A percentile compares a stretch with the other conserved stretches of the same genome.
Evolutionary conservation across 2,329 filamentous ascomycete genomes (phyloP).

Genomic region (Arthrinium phaeospermum): DNA sequence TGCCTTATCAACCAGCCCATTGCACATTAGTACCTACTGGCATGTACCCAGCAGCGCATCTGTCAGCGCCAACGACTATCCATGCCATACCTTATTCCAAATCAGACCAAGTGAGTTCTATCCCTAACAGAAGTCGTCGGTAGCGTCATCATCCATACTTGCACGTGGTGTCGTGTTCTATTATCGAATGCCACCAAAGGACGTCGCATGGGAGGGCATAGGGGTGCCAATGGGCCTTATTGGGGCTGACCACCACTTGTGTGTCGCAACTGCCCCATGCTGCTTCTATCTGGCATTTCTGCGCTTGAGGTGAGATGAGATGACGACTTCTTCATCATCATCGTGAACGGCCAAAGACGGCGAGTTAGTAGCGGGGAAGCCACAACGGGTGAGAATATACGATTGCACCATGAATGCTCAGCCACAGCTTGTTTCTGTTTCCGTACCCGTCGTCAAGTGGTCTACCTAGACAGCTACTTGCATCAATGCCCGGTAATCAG

Average conservation of each 20-base stretch:
- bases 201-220: constrained; percentile 4
- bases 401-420: background rate
- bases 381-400: background rate
- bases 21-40: background rate
- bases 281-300: background rate
- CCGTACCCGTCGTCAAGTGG: background rate
- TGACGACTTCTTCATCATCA: background rate
- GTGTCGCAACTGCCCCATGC: background rate
- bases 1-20: constrained; percentile 1
- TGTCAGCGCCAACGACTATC: constrained; percentile 4
- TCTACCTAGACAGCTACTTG: no score
- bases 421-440: constrained; percentile 7
- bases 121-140: background rate
- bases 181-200: background rate
- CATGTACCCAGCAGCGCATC: background rate
- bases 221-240: background rate
- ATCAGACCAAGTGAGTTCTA: background rate
- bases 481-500: no score
- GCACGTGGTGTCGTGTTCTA: constrained; percentile 5
- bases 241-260: constrained; percentile 5
- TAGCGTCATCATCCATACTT: constrained; percentile 13
- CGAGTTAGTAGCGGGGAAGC: background rate
- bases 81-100: background rate
- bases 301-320: background rate
- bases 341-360: background rate